A percentile compares a stretch with the other conserved stretches of the same genome.
These are phyloP conservation scores for Wickerhamomyces alni DNA, from an alignment of 805 yeast species.

Conservation along the genomic window DNA sequence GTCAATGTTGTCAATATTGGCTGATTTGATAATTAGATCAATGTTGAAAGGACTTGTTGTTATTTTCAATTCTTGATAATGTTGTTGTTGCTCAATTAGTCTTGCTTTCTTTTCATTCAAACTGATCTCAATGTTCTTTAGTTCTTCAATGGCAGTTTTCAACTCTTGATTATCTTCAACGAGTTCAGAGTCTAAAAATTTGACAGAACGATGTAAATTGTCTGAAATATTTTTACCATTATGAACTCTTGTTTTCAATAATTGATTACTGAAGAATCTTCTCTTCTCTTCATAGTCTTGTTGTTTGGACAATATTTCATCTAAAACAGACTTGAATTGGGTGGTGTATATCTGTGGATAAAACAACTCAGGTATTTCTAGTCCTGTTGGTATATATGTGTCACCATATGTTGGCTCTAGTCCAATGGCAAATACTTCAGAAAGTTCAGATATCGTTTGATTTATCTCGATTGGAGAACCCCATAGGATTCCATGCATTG, in stretches of 20 bases:
- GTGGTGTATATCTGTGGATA: slow-evolving; percentile 35
- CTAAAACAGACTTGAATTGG: slow-evolving; percentile 15
- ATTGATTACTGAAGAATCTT: slow-evolving; percentile 10
- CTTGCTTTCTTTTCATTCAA: slow-evolving; percentile 5
- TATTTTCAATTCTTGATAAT: slow-evolving; percentile 12
- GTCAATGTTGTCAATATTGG: slow-evolving; percentile 20
- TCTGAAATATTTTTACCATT: slow-evolving; percentile 27
- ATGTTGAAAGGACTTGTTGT: slow-evolving; percentile 22
- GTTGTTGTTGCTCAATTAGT: slow-evolving; percentile 3
- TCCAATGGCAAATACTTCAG: slow-evolving; percentile 30
- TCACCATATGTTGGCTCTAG: slow-evolving; percentile 17
- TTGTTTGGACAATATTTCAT: slow-evolving; percentile 2
- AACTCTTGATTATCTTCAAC: slow-evolving; percentile 2
- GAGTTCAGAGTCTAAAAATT: slow-evolving; percentile 15
- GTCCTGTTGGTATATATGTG: slow-evolving; percentile 14
- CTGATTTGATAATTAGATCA: slow-evolving; percentile 19
- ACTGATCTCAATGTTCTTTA: slow-evolving; percentile 13
- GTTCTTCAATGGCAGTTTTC: slow-evolving; percentile 18
- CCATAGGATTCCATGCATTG: slow-evolving; percentile 28
- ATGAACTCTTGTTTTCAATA: slow-evolving; percentile 22
- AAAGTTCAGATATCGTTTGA: slow-evolving; percentile 19
- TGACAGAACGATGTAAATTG: slow-evolving; percentile 21
- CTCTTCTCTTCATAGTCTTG: slow-evolving; percentile 9
- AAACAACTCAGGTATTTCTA: slow-evolving; percentile 25
- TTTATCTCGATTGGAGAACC: slow-evolving; percentile 22